These are phyloP conservation scores for Amphicarpaea edgeworthii DNA, from an alignment of 306 rosid genomes.

Conservation along the genomic window DNA sequence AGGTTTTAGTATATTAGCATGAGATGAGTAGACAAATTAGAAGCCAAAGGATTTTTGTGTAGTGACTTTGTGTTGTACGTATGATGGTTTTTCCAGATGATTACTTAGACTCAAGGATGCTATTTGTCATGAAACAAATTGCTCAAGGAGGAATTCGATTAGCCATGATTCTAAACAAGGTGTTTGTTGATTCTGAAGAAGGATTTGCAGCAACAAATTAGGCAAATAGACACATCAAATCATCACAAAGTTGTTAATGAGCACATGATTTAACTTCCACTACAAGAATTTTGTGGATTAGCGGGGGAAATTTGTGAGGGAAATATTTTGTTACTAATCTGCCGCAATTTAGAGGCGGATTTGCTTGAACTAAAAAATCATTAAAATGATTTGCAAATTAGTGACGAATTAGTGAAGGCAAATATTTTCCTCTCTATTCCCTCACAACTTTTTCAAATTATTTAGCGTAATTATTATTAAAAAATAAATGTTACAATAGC, in stretches of 20 bases:
- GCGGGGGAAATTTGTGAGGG: no score
- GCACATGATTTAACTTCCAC: conserved; percentile 7
- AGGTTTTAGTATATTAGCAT: background rate
- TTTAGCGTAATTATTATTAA: no score
- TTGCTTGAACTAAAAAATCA: no score
- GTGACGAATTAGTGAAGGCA: no score
- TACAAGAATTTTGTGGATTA: no score
- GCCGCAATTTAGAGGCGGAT: no score
- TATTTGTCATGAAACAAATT: conserved; percentile 77
- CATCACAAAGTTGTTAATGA: background rate
- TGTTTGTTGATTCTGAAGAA: conserved; percentile 53
- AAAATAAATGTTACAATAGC: no score
- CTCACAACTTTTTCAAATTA: no score
- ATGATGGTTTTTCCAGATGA: conserved; percentile 56
- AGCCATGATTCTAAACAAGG: conserved; percentile 78
- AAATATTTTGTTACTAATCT: no score
- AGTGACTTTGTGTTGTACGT: background rate
- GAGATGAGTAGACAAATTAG: background rate
- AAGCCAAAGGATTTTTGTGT: background rate
- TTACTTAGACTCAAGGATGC: conserved; percentile 83
- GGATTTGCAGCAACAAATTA: conserved; percentile 63
- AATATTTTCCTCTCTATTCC: no score
- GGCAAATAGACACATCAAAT: no score
- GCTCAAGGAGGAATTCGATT: conserved; percentile 95
- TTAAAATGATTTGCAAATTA: no score